Evolutionary conservation across 2,329 filamentous ascomycete genomes (phyloP), one percentile per base, ranked within the genome.

Genomic region (Verticillium dahliae): DNA sequence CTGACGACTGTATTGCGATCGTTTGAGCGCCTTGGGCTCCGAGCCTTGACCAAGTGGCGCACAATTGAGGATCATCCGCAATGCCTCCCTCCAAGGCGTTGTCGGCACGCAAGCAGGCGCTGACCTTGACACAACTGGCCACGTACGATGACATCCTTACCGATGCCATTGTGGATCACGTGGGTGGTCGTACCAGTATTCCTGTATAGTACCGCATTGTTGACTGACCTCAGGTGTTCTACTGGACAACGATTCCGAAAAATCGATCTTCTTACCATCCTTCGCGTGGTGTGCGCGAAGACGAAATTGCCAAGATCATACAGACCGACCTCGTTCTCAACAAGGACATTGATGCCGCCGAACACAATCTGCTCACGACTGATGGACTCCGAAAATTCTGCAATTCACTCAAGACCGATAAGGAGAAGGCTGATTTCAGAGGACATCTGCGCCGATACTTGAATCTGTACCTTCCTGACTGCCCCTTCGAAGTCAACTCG

Each of bases 171-270:
- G 88, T 99, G 64, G 95, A 99, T 76, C 92, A 94, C 78, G 94
- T 97, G 84, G 77, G 90, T 39, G 13, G 34, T 37, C 41, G 18
- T 35, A 22, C 41, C 56, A 7, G 34, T 50, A 54, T 15, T 22
- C 52, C 63, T 60, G 50, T 61, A 18, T 6, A 52, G 45, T 7
- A 22, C n/a, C 11, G 10, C 3, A 11, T 57, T 55, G 52, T n/a
- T 50, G 9, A 71, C 63, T 39, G 7, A 57, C 56, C 50, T 63
- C 68, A 97, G 94, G 89, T 92, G 10, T 97, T 91, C 76, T 99
- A 95, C 80, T 98, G 95, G 94, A 94, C 94, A 6, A 90, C 86
- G 4, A 97, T 97, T 62, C 93, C 94, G 66, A 99, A 99, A 77
- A 97, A 98, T 70, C 88, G 90, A 64, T 87, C 86, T 61, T 91